Base-by-base conservation (phyloP, 306 rosid species). In the Lagenaria siceraria region DNA sequence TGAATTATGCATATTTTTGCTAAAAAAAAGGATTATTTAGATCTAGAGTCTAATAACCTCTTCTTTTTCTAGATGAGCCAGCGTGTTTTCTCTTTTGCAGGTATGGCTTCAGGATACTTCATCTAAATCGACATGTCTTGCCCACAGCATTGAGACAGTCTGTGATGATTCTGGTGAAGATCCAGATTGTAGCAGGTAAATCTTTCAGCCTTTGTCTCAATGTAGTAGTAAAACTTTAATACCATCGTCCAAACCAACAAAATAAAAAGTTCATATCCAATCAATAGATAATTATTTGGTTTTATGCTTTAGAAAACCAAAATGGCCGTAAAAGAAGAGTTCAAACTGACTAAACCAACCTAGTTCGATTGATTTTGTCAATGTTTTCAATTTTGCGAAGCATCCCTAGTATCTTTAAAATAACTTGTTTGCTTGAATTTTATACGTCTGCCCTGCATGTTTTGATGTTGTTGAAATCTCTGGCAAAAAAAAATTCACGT, bases 161-260 rank as follows among this genome's bases (percentile, higher is more conserved):
- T 96, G 99, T 66, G 99, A 96, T 85, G 86, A 27, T 48, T 84
- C 98, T 19, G 99, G 99, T 7, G 99, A 96, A 88, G 99, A 96
- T 80, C 97, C 97, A 80, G 13, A 79, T 24, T 96, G 99, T 85
- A 96, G 99, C 91, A 92, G 97, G 99, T 90, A 82, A 85, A 82
- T 55, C 60, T 53, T 65, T 61, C 14, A 21, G 21, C 3, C n/a
- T 65, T 46, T 27, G 35, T 43, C 36, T 71, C 59, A 48, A 25
- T 46, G 27, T 71, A 71, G 17, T 52, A 46, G 40, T 71, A 12
- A 48, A 24, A 46, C 52, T 46, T 46, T 46, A 46, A 46, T 46
- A 1, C 52, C 52, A 13, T 62, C 5, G 12, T 29, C 22, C 6
- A 62, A 17, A 62, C 42, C 42, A 31, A 14, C n/a, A 14, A 31